Percentiles rank a stretch among this genome's conserved stretches.
phyloP scores from a whole-genome alignment of 257 asterid species.

The Osmanthus fragrans region DNA sequence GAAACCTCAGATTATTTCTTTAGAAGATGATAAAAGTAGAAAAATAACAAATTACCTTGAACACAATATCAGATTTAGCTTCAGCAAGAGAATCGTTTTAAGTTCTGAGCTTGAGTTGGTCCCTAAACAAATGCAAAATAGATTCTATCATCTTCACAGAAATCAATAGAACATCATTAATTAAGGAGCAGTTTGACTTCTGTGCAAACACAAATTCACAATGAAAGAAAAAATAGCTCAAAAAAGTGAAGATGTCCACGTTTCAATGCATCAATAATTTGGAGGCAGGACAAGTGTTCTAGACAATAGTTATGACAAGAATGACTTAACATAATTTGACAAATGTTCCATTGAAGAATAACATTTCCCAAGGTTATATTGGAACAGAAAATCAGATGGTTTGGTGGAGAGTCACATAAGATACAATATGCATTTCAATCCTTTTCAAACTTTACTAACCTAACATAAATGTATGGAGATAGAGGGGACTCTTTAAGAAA shows the following conservation, averaged over 20 bases:
- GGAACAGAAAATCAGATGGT: neutral
- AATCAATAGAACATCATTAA: neutral
- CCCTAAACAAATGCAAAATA: slow-evolving; percentile 46
- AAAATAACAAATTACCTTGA: slow-evolving; percentile 50
- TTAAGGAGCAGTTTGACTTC: neutral
- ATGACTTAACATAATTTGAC: neutral
- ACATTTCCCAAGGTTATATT: neutral
- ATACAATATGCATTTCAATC: neutral
- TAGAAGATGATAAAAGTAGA: neutral
- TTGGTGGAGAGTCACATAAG: neutral
- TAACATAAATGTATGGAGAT: neutral
- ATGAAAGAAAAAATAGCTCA: neutral
- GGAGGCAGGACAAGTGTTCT: neutral
- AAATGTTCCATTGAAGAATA: neutral
- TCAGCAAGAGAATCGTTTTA: slow-evolving; percentile 81
- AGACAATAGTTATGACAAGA: neutral
- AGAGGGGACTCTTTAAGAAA: neutral
- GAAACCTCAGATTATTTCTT: neutral
- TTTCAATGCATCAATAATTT: neutral
- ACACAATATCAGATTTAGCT: slow-evolving; percentile 74
- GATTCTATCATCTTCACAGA: neutral
- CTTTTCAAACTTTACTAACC: neutral
- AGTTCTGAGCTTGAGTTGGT: slow-evolving; percentile 96
- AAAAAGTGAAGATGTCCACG: neutral
- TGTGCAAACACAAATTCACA: neutral